Base-by-base conservation (phyloP, 2,329 filamentous ascomycete genomes). In the Aspergillus quadrilineatus region DNA sequence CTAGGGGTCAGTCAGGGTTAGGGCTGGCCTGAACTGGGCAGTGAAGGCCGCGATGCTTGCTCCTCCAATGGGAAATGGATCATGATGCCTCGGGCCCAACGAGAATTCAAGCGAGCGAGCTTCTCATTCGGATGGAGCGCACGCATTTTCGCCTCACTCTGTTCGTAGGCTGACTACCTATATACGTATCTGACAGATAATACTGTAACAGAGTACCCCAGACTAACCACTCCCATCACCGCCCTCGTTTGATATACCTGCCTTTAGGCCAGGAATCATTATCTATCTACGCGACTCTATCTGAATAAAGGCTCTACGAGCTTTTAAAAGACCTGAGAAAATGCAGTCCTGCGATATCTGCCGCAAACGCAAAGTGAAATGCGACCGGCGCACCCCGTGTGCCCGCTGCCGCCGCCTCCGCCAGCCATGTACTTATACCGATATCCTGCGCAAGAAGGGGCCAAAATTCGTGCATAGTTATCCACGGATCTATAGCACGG, bases 271-370 rank as follows among this genome's bases (percentile, higher is more conserved):
- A 3, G 22, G 22, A 17, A 22, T 22, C 22, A 22, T 22, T 22
- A 22, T 22, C 22, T 22, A 22, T 22, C 2, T 22, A 22, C 22
- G 22, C 22, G 22, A 22, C 22, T 22, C 22, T 22, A 2, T 22
- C 22, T 22, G 22, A 22, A 22, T 22, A 22, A 22, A 22, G 22
- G 22, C 22, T 22, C 22, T 22, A 22, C 22, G 22, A 22, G 3
- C 22, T 22, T 22, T 22, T 22, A 2, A 34, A 34, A 34, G 30
- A 34, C 1, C 4, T 4, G 5, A 14, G 9, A 47, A 17, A 41
- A 55, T 55, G 53, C 53, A 50, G 32, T 39, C 47, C 39, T 55
- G 53, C 17, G 53, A 55, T n/a, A 49, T 50, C 46, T 55, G 53
- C 46, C 53, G 53, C 22, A 49, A 50, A n/a, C 53, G 53, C 17